These are phyloP conservation scores for Aspergillus chevalieri DNA, from an alignment of 2,329 filamentous ascomycete species.

Conservation along the genomic window DNA sequence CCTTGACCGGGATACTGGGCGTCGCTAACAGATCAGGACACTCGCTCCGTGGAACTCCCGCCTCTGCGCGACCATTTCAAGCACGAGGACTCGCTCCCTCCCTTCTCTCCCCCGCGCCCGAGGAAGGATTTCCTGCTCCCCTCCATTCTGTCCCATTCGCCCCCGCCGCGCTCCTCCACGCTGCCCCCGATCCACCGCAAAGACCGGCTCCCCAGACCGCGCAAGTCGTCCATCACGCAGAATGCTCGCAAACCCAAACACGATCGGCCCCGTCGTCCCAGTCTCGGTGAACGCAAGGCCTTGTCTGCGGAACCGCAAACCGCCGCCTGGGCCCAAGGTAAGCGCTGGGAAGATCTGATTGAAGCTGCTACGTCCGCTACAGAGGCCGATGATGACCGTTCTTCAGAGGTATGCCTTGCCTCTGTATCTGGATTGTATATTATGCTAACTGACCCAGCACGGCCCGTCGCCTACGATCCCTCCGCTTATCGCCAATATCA, in stretches of 20 bases:
- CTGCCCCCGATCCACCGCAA: conserved; percentile 75
- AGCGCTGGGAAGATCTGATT: conserved; percentile 93
- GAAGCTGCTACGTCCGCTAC: conserved; percentile 90
- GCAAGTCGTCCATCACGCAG: conserved; percentile 82
- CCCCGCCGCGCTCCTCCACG: conserved; percentile 79
- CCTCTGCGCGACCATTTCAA: conserved; percentile 63
- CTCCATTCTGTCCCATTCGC: conserved; percentile 71
- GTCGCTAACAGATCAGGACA: not conserved
- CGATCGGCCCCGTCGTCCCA: conserved; percentile 69
- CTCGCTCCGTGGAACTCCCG: conserved; percentile 61
- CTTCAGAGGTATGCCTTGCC: conserved; percentile 64
- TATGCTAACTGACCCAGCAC: conserved; percentile 39
- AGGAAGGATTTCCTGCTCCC: conserved; percentile 64
- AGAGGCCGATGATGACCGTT: conserved; percentile 77
- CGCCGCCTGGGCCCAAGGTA: conserved; percentile 66
- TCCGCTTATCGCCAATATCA: conserved; percentile 33
- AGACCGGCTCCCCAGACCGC: conserved; percentile 63
- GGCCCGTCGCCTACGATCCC: conserved; percentile 37
- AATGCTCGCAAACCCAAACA: conserved; percentile 69
- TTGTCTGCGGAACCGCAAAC: conserved; percentile 77
- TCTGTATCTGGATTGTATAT: conserved; percentile 6
- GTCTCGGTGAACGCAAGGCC: conserved; percentile 72
- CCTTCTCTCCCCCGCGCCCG: conserved; percentile 55
- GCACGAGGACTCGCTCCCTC: conserved; percentile 63
- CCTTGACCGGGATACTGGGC: too few relatives aligned